Base-by-base conservation (phyloP, 495 filamentous ascomycete species). In the Cercophora newfieldiana region DNA sequence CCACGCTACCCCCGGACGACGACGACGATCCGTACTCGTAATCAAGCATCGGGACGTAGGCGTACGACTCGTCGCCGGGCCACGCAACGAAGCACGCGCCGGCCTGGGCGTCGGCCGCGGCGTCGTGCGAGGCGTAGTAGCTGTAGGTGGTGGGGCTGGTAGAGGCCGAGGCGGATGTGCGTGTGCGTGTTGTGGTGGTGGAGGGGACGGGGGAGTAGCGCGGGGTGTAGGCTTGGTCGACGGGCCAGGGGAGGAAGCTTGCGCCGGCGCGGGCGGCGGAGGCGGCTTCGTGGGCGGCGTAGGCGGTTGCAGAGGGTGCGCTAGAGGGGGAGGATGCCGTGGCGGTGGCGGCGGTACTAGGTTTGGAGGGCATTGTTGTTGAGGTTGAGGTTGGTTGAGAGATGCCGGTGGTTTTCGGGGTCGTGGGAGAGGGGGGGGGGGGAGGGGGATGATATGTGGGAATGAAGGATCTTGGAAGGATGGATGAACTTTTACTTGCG, bases 211-310 rank as follows among this genome's bases (percentile, higher is more conserved):
- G 48, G 21, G 29, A 37, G 0, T 31, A 48, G 14, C 22, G 21
- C 1, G 53, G 50, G 22, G 21, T 22, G 63, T 71, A 76, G 6
- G 63, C 7, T 68, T 76, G 58, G 22, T 75, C 73, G 7, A 54
- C 48, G 4, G 74, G 74, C 74, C 74, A 77, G 10, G 74, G 64
- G 3, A 72, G 63, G 14, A 75, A 59, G 25, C 65, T 65, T 7
- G 73, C 73, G 19, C 74, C 74, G 50, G 64, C 60, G 50, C 63
- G 30, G 7, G 73, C 68, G 25, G 65, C 69, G 29, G 62, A 63
- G 31, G 74, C 74, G 0, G 74, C 73, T 19, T 75, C 71, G 10
- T 62, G 60, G 25, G 74, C 60, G 1, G 71, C 72, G 66, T 74
- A 77, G 29, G 49, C 19, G 48, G 59, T 22, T 3, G 30, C 64